Base-by-base conservation (phyloP, 2,329 filamentous ascomycete genomes). In the Ceratocystis ficicola region DNA sequence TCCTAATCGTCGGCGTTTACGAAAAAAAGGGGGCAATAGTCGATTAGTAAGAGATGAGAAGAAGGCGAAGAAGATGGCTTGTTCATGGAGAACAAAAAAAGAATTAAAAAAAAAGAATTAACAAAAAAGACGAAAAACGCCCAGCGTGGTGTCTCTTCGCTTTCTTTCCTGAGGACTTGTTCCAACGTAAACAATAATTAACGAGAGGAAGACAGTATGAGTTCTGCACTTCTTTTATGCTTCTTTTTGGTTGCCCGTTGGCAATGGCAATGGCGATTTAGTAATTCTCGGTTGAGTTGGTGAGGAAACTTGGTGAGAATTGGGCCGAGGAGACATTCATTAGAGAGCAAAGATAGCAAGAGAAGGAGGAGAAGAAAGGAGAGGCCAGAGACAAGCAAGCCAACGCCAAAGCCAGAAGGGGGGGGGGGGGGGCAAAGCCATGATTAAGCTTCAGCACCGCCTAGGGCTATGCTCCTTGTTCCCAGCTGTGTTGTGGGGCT, bases 41-140 rank as follows among this genome's bases (percentile, higher is more conserved):
- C 32, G 32, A 36, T 15, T 62, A 32, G 60, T 7, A 46, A 22
- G 12, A 25, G 41, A 30, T 22, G 12, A 32, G 59, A 46, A 44
- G 60, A 28, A n/a, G 36, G n/a, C 5, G 36, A 7, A 44, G 30
- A 22, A 28, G 36, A 32, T 17, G 7, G 59, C 41, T 36, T n/a
- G 46, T 41, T 15, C 7, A 50, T 22, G 8, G n/a, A 20, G 46
- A 20, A 44, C 30, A 25, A 52, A 32, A 65, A 48, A 66, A 55
- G 25, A 62, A 62, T 50, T 32, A 55, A 32, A 52, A 55, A 32
- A 52, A 62, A 62, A 41, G 30, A 46, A 62, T n/a, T 55, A 66
- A 44, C 52, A 20, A 36, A 36, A 36, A 36, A 36, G 32, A 36
- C 32, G 32, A 36, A 57, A 57, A 55, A 44, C 64, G 59, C 44